Percentiles rank a stretch among this genome's conserved stretches.
Conservation (phyloP, 1,139 yeast genomes). For the Neolecta irregularis region DNA sequence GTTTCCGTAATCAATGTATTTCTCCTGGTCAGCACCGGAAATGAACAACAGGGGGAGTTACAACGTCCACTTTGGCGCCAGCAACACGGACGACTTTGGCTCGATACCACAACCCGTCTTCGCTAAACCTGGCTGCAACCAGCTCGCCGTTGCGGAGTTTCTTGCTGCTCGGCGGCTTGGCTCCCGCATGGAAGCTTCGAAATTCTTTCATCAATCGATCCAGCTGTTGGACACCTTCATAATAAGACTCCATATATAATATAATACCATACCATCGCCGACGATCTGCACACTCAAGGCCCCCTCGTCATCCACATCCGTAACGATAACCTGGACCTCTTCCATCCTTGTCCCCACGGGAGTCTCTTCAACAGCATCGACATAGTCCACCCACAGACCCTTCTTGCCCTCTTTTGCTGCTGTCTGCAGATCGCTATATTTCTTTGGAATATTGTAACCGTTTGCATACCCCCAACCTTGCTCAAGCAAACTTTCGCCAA, state of each 20-base stretch:
- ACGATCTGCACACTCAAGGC: slow-evolving; percentile 14
- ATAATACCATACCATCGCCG: slow-evolving; percentile 23
- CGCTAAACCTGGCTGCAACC: slow-evolving; percentile 43
- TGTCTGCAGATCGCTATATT: slow-evolving; percentile 46
- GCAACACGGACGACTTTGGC: slow-evolving; percentile 30
- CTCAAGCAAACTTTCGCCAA: slow-evolving; percentile 45
- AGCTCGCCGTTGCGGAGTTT: slow-evolving; percentile 39
- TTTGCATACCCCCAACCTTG: slow-evolving; percentile 53
- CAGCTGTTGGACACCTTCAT: too few relatives aligned
- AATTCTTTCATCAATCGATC: too few relatives aligned
- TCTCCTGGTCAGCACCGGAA: too few relatives aligned
- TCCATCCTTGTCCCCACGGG: slow-evolving; percentile 23
- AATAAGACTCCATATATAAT: too few relatives aligned
- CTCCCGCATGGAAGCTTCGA: too few relatives aligned
- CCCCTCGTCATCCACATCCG: slow-evolving; percentile 30
- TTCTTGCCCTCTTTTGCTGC: slow-evolving; percentile 38
- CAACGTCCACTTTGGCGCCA: slow-evolving; percentile 35
- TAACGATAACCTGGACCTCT: slow-evolving; percentile 48
- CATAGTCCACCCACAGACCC: slow-evolving; percentile 56
- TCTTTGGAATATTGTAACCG: slow-evolving; percentile 37
- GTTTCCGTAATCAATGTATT: slow-evolving; percentile 57
- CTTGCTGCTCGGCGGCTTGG: too few relatives aligned
- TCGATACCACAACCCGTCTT: slow-evolving; percentile 43
- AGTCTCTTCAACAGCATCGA: slow-evolving; percentile 28
- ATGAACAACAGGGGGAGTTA: too few relatives aligned